Percentiles rank a stretch among this genome's conserved stretches.
Evolutionary conservation across 1,139 yeast species (phyloP).

Genomic region (Lodderomyces pseudojiufengensis): DNA sequence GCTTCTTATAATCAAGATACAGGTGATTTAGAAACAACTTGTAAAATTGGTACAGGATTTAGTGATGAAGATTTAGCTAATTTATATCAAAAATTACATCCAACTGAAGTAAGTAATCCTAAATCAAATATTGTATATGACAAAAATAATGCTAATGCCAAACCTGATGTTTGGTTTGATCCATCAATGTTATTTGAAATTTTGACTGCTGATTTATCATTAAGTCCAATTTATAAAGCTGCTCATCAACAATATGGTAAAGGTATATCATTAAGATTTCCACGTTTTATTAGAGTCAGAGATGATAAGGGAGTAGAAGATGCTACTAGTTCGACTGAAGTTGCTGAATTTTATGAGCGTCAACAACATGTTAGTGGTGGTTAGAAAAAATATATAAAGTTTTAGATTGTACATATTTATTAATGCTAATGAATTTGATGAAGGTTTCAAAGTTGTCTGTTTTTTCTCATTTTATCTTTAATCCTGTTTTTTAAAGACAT

Average conservation of each 20-base stretch:
- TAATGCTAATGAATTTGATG: background rate
- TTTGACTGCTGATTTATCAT: slow-evolving; percentile 86
- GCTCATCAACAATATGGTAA: slow-evolving; percentile 74
- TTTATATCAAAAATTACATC: slow-evolving; percentile 58
- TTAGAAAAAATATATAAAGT: slow-evolving; percentile 1
- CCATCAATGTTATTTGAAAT: slow-evolving; percentile 88
- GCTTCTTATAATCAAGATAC: slow-evolving; percentile 88
- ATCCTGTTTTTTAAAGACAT: slow-evolving; percentile 30
- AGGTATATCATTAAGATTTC: slow-evolving; percentile 89
- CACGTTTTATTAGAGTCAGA: slow-evolving; percentile 79
- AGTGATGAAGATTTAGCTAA: slow-evolving; percentile 74
- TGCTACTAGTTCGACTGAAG: slow-evolving; percentile 84
- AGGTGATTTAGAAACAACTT: slow-evolving; percentile 91
- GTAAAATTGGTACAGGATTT: slow-evolving; percentile 97
- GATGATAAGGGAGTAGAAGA: slow-evolving; percentile 89
- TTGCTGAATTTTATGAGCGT: slow-evolving; percentile 82
- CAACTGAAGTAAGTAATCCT: slow-evolving; percentile 66
- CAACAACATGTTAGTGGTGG: slow-evolving; percentile 48
- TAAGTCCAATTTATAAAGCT: slow-evolving; percentile 90
- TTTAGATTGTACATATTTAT: no score
- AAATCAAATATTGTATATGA: slow-evolving; percentile 72
- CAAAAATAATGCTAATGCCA: slow-evolving; percentile 53
- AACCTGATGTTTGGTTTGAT: slow-evolving; percentile 96
- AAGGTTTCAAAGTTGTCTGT: slow-evolving; percentile 17
- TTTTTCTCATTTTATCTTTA: slow-evolving; percentile 33